A percentile compares a stretch with the other conserved stretches of the same genome.
Conservation (phyloP, 1,139 yeast genomes). For the Arxiozyma heterogenica region DNA sequence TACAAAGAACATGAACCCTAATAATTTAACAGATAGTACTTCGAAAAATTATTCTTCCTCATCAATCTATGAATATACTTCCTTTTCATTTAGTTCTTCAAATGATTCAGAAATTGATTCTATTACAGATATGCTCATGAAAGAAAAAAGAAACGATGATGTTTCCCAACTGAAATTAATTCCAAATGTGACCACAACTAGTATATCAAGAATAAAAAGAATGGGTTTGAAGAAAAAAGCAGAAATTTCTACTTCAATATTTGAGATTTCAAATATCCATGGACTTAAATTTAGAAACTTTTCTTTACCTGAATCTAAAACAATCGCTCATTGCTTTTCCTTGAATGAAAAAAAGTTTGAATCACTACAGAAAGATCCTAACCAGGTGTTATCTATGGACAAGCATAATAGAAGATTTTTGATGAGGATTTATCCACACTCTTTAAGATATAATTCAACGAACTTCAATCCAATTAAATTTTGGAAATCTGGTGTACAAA, state of each 20-base stretch:
- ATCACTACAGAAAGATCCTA: conserved; percentile 53
- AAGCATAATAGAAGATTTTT: conserved; percentile 71
- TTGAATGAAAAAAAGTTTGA: conserved; percentile 65
- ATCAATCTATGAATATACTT: conserved; percentile 10
- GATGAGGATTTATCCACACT: conserved; percentile 84
- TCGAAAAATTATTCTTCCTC: conserved; percentile 6
- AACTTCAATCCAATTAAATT: conserved; percentile 70
- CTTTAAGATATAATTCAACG: conserved; percentile 62
- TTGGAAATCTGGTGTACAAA: conserved; percentile 82
- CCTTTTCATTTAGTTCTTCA: conserved; percentile 21
- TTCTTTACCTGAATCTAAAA: conserved; percentile 77
- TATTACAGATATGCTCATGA: neutral
- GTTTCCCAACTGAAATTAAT: conserved; percentile 3
- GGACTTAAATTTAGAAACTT: conserved; percentile 77
- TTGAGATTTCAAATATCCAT: conserved; percentile 54
- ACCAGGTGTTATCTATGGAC: conserved; percentile 43
- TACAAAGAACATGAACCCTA: neutral
- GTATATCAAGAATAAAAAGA: conserved; percentile 18
- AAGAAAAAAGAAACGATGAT: conserved; percentile 4
- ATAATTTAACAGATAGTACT: neutral
- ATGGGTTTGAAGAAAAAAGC: conserved; percentile 24
- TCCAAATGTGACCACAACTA: conserved; percentile 1
- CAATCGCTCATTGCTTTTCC: conserved; percentile 75
- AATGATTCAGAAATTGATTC: conserved; percentile 16
- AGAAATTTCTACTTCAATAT: conserved; percentile 43